Evolutionary conservation across 139 green algal species (phyloP).

Genomic region (Gonium pectorale): DNA sequence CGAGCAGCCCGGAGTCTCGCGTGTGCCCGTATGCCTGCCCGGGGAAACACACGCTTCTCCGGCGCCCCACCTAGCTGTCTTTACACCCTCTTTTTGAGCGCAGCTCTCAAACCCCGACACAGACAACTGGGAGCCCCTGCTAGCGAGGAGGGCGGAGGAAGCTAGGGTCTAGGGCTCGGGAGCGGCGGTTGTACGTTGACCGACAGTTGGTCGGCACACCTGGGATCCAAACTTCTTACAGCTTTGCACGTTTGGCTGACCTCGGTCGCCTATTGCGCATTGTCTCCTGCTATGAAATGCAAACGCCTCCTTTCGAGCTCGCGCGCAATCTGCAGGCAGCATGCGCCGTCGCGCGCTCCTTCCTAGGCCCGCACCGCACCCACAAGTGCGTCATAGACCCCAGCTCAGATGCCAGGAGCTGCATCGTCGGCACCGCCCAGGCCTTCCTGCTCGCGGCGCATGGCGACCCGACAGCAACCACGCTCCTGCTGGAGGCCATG

Average conservation of each 20-base stretch:
- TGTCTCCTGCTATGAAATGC: no score
- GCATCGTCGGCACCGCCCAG: constrained; percentile 26
- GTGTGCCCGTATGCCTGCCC: no score
- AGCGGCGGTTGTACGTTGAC: no score
- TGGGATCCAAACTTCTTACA: no score
- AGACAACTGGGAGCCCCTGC: no score
- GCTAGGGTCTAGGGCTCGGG: no score
- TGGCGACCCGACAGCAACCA: constrained; percentile 41
- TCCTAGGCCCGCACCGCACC: constrained; percentile 20
- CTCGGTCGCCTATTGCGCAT: no score
- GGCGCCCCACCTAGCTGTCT: no score
- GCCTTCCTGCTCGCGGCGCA: constrained; percentile 36
- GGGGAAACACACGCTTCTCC: no score
- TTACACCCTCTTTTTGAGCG: not conserved
- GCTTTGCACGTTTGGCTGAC: not conserved
- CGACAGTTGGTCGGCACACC: no score
- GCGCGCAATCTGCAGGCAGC: constrained; percentile 12
- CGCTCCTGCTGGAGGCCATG: constrained; percentile 45
- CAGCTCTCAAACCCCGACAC: not conserved
- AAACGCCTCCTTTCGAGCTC: not conserved
- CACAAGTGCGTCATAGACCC: constrained; percentile 30
- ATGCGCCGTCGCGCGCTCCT: not conserved
- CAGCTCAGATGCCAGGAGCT: not conserved
- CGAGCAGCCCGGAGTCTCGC: no score
- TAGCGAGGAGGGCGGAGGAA: not conserved